A percentile compares a stretch with the other conserved stretches of the same genome.
These are phyloP conservation scores for Salix exigua DNA, from an alignment of 345 rosid species.

Conservation along the genomic window DNA sequence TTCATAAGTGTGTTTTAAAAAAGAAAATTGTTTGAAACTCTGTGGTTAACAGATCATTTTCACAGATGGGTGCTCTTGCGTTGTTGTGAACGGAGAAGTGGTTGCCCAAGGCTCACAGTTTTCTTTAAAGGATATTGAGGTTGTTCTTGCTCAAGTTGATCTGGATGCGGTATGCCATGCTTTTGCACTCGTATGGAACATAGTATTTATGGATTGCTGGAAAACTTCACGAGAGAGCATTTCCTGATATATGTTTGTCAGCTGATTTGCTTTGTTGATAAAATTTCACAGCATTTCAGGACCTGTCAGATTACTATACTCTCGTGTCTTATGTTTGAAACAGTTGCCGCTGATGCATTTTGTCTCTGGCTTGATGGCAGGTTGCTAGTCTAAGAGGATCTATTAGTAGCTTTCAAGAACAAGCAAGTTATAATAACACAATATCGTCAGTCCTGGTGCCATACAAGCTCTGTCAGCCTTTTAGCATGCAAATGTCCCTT, in stretches of 20 bases:
- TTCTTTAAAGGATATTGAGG: constrained; percentile 85
- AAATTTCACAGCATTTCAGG: not conserved
- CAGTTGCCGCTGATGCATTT: not conserved
- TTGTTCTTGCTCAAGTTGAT: constrained; percentile 82
- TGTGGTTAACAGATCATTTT: not conserved
- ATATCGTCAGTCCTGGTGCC: constrained; percentile 65
- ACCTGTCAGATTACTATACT: not conserved
- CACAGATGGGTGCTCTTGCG: constrained; percentile 82
- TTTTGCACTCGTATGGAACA: not conserved
- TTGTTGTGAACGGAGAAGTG: constrained; percentile 80
- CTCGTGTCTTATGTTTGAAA: not conserved
- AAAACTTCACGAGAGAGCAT: not conserved
- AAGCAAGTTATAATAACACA: constrained; percentile 68
- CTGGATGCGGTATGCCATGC: constrained; percentile 69
- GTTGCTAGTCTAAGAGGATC: constrained; percentile 92
- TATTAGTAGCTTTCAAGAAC: constrained; percentile 82
- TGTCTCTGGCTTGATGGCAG: constrained; percentile 36
- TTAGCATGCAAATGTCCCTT: constrained; percentile 60
- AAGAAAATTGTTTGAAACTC: not conserved
- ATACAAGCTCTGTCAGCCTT: constrained; percentile 61
- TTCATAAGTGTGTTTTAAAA: not conserved
- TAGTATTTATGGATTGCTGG: not conserved
- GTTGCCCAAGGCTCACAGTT: constrained; percentile 93
- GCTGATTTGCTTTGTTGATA: not conserved
- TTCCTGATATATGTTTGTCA: not conserved